Conservation (phyloP, 2,329 filamentous ascomycete genomes). For the Fusarium sp. region DNA sequence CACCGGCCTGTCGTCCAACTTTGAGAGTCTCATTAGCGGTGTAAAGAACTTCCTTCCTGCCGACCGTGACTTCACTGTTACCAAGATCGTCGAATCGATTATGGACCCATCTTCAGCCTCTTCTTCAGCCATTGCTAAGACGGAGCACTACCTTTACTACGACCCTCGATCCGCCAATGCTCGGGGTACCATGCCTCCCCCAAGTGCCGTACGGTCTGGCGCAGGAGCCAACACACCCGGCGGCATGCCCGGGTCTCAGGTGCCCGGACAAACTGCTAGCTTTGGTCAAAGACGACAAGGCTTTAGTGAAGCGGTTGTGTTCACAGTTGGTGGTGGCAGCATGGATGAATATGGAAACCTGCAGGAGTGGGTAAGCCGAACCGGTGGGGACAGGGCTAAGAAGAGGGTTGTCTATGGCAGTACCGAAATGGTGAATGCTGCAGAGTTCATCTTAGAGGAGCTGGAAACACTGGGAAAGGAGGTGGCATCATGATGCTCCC, state of each 20-base stretch:
- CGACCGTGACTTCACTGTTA: constrained; percentile 95
- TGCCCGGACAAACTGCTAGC: constrained; percentile 79
- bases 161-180: constrained; percentile 95
- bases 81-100: constrained; percentile 97
- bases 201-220: constrained; percentile 70
- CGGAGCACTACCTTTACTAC: constrained; percentile 97
- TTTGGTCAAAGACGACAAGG: constrained; percentile 94
- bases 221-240: constrained; percentile 61
- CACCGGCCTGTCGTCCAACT: constrained; percentile 78
- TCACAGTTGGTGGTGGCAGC: constrained; percentile 93
- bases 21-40: constrained; percentile 93
- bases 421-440: constrained; percentile 83
- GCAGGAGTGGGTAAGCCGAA: constrained; percentile 93
- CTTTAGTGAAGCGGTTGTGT: constrained; percentile 92
- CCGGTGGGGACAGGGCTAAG: constrained; percentile 75
- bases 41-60: constrained; percentile 99
- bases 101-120: constrained; percentile 96
- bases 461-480: constrained; percentile 75
- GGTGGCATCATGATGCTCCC: constrained; percentile 56
- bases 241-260: constrained; percentile 65
- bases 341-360: constrained; percentile 99
- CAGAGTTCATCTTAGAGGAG: constrained; percentile 76
- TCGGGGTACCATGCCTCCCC: constrained; percentile 89
- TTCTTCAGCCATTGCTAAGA: constrained; percentile 94
- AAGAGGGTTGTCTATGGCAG: constrained; percentile 95